Conservation (phyloP, 352 stramenopile genomes). For the Phytophthora litchii region DNA sequence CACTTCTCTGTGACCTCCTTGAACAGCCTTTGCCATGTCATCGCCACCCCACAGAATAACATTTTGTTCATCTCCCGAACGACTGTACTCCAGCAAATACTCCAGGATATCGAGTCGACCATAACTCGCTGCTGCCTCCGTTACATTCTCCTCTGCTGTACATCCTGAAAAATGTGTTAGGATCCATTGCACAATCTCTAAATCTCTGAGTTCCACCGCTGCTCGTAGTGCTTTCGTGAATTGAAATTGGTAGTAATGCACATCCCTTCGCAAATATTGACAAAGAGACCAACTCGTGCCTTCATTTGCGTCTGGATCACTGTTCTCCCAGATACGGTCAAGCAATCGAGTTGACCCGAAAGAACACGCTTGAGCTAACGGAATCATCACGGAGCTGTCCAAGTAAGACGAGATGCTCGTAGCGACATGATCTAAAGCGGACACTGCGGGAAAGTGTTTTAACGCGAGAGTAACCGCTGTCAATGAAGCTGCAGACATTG, state of each 20-base stretch:
- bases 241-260: conserved; percentile 20
- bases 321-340: conserved; percentile 24
- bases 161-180: conserved; percentile 14
- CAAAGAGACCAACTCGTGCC: conserved; percentile 14
- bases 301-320: conserved; percentile 1
- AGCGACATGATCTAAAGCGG: conserved; percentile 10
- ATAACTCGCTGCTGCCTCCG: conserved; percentile 16
- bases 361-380: conserved; percentile 13
- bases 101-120: conserved; percentile 18
- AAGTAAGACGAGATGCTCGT: conserved; percentile 18
- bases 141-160: conserved; percentile 16
- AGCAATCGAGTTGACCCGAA: conserved; percentile 9
- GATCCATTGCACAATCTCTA: conserved; percentile 16
- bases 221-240: conserved; percentile 9
- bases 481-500: too few relatives aligned
- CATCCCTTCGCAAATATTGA: conserved; percentile 7
- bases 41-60: conserved; percentile 17
- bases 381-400: conserved; percentile 16
- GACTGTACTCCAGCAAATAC: conserved; percentile 11
- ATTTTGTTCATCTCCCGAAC: conserved; percentile 2
- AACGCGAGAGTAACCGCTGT: too few relatives aligned
- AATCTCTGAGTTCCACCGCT: conserved; percentile 10
- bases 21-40: conserved; percentile 16
- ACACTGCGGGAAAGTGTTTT: background rate
- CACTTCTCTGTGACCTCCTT: conserved; percentile 3